phyloP scores from a whole-genome alignment of 192 early-diverging fungal genomes.

The Rhizophagus sp. region DNA sequence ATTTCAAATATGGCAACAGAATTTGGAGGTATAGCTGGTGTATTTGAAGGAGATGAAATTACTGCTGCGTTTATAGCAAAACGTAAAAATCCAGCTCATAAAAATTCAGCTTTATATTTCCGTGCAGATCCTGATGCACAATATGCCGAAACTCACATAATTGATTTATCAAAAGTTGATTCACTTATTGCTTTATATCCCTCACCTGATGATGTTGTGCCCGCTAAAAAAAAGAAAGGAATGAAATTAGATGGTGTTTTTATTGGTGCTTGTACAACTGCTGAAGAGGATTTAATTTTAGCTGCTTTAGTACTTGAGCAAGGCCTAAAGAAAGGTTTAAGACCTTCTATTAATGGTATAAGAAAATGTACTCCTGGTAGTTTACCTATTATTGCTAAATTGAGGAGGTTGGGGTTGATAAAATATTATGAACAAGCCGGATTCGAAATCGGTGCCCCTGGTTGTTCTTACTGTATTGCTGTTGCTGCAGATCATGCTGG shows the following conservation, averaged over 20 bases:
- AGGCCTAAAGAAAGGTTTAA: slow-evolving; percentile 69
- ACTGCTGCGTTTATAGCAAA: slow-evolving; percentile 73
- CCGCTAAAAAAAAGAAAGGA: slow-evolving; percentile 55
- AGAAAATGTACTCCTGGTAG: slow-evolving; percentile 78
- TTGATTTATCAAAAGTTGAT: slow-evolving; percentile 70
- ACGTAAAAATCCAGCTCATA: slow-evolving; percentile 71
- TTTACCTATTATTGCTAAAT: slow-evolving; percentile 76
- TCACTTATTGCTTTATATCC: slow-evolving; percentile 72
- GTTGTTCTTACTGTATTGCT: slow-evolving; percentile 81
- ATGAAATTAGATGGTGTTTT: slow-evolving; percentile 79
- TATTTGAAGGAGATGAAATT: slow-evolving; percentile 74
- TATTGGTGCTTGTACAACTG: slow-evolving; percentile 82
- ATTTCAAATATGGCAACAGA: slow-evolving; percentile 85
- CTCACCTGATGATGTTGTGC: slow-evolving; percentile 75
- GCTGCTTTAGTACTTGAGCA: slow-evolving; percentile 74
- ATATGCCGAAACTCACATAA: slow-evolving; percentile 78
- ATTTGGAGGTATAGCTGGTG: slow-evolving; percentile 84
- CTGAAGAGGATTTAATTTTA: slow-evolving; percentile 81
- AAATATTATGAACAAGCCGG: slow-evolving; percentile 76
- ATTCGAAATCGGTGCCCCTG: slow-evolving; percentile 73
- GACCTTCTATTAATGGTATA: slow-evolving; percentile 60
- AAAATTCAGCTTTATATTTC: slow-evolving; percentile 71
- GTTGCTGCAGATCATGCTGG: slow-evolving; percentile 77
- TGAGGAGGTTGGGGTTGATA: slow-evolving; percentile 71
- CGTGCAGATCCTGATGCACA: slow-evolving; percentile 70